Percentiles rank a stretch among this genome's conserved stretches.
These are phyloP conservation scores for Eimeria brunetti DNA, from an alignment of 169 alveolate genomes.

Conservation along the genomic window DNA sequence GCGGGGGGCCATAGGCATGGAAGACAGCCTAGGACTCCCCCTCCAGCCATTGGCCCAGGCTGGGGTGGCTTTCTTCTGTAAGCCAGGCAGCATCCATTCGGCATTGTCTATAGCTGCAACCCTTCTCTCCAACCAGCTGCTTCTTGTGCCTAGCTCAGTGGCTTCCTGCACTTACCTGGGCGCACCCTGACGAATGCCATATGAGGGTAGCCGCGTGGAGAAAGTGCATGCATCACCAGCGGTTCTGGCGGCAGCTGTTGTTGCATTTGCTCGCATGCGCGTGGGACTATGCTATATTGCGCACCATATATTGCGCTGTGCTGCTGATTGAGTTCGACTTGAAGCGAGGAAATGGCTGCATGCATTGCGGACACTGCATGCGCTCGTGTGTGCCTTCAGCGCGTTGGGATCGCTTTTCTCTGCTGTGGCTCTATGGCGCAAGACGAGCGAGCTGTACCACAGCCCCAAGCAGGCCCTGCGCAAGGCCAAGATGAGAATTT, in stretches of 20 bases:
- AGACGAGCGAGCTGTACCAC: slow-evolving; percentile 65
- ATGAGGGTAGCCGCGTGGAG: not conserved
- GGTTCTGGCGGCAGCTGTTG: not conserved
- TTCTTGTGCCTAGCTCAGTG: not conserved
- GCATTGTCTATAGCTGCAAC: not conserved
- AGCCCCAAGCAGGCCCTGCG: slow-evolving; percentile 50
- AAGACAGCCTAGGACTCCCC: not conserved
- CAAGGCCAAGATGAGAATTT: slow-evolving; percentile 42
- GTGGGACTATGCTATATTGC: not conserved
- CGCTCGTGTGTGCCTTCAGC: not conserved
- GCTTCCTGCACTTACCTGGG: not conserved
- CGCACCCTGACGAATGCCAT: not conserved
- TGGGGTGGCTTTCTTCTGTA: slow-evolving; percentile 29
- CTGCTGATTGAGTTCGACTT: not conserved
- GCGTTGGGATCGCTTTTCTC: slow-evolving; percentile 12
- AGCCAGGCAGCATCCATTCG: not conserved
- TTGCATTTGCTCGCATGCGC: not conserved
- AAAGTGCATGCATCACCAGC: not conserved
- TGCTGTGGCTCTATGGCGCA: slow-evolving; percentile 31
- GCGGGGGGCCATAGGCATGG: not conserved
- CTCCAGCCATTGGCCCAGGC: not conserved
- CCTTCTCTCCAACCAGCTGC: not conserved
- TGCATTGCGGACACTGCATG: not conserved
- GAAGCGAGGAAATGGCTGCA: not conserved
- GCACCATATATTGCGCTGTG: not conserved